Conservation (phyloP, 148 eudicot genomes). For the Mesembryanthemum crystallinum region DNA sequence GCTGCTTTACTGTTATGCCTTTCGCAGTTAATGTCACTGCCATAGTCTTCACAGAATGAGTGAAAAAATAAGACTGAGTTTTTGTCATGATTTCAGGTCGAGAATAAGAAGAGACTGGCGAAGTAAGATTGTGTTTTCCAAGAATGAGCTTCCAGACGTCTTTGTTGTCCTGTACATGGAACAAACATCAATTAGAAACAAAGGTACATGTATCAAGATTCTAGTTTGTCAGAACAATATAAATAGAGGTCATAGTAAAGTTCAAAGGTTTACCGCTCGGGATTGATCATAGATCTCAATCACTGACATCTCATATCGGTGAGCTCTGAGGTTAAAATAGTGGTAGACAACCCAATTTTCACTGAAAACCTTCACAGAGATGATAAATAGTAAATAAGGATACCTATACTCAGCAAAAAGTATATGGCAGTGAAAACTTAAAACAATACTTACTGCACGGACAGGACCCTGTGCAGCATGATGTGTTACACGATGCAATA, state of each 20-base stretch:
- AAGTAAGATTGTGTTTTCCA: conserved; percentile 94
- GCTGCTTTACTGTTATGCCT: conserved; percentile 93
- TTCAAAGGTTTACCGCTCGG: conserved; percentile 68
- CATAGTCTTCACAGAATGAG: conserved; percentile 81
- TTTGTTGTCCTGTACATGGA: conserved; percentile 73
- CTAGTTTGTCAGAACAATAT: neutral
- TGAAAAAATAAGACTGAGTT: conserved; percentile 88
- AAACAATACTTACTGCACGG: conserved; percentile 67
- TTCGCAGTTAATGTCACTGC: conserved; percentile 89
- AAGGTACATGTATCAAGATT: conserved; percentile 13
- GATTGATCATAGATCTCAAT: conserved; percentile 96
- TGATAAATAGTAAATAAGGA: neutral
- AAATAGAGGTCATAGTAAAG: neutral
- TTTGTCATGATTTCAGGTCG: conserved; percentile 86
- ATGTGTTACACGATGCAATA: conserved; percentile 90
- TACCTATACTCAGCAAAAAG: neutral
- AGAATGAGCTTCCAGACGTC: conserved; percentile 81
- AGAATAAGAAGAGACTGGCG: conserved; percentile 90
- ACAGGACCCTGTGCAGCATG: conserved; percentile 97
- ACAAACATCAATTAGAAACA: conserved; percentile 10
- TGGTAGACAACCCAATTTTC: conserved; percentile 99
- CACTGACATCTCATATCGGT: conserved; percentile 97
- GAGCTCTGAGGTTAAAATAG: conserved; percentile 94
- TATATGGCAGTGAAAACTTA: neutral
- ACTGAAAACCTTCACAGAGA: conserved; percentile 74